Evolutionary conservation across 306 rosid species (phyloP), one percentile per base, ranked within the genome.

Genomic region (Gleditsia sinensis): DNA sequence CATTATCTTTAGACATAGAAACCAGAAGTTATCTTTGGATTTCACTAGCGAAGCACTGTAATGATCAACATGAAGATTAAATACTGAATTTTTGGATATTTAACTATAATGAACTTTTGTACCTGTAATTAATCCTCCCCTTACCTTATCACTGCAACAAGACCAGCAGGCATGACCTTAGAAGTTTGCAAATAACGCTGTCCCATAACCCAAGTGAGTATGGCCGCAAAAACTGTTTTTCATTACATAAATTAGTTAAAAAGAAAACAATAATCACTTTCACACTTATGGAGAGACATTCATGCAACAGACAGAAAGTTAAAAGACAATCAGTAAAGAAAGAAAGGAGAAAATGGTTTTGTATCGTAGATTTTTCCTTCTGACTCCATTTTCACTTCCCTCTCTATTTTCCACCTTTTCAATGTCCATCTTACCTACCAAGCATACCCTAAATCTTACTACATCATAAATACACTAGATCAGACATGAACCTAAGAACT

Each of bases 111-210:
- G 13, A 32, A 46, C 20, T n/a, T n/a, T 33, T 14, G 32, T 56
- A 49, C 60, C 1, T 17, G 7, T 17, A 56, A 24, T 19, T 24
- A 34, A 48, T 32, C 33, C 55, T 36, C 42, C 30, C 34, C 54
- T 68, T 72, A 86, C 94, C 89, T 89, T 64, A 89, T 63, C 59
- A 85, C 94, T 6, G 94, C 89, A 11, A 89, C 86, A 75, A 89
- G 30, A 37, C 89, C 94, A 56, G 94, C 85, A 3, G 94, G 94
- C 89, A 89, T 86, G 58, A 89, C 40, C 85, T 89, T 89, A 9
- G 88, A 89, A 27, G 91, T 89, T 45, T 78, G 81, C 86, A 89
- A 0, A 51, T 86, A 86, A 7, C 91, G 89, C 75, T 86, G 91
- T 28, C 89, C 94, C 94, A 89, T 89, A 50, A 86, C 68, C 78